A percentile compares a stretch with the other conserved stretches of the same genome.
Evolutionary conservation across 148 eudicot species (phyloP).

Genomic region (Selenicereus undatus): DNA sequence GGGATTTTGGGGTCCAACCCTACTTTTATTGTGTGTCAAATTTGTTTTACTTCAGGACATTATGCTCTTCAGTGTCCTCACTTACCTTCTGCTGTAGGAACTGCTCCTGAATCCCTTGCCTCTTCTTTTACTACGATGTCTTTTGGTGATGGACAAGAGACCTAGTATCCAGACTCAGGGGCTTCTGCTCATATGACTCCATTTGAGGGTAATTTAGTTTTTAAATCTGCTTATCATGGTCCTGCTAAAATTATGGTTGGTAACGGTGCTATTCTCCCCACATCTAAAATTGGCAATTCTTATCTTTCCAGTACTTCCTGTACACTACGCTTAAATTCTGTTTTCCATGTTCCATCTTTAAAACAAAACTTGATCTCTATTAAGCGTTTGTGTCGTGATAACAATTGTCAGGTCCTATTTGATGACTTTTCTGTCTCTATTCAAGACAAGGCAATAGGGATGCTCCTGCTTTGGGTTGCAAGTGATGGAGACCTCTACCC

Average conservation of each 20-base stretch:
- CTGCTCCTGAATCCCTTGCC: not conserved
- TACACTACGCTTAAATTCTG: too few relatives aligned
- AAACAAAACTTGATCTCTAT: not conserved
- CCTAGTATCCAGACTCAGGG: not conserved
- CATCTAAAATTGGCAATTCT: not conserved
- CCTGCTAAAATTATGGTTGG: not conserved
- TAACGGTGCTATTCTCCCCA: not conserved
- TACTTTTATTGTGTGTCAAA: not conserved
- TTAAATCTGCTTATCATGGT: not conserved
- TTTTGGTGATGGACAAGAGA: not conserved
- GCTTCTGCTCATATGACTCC: not conserved
- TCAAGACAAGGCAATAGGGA: not conserved
- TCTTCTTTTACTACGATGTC: not conserved
- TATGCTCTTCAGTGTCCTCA: too few relatives aligned
- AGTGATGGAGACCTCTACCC: not conserved
- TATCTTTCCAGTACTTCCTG: not conserved
- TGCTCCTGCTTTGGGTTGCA: too few relatives aligned
- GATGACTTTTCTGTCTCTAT: not conserved
- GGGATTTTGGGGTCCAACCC: not conserved
- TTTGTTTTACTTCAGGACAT: too few relatives aligned
- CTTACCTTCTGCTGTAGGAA: not conserved
- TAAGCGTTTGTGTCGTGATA: not conserved
- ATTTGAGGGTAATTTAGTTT: not conserved
- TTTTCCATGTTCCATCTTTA: not conserved
- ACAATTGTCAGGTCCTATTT: not conserved